Base-by-base conservation (phyloP, 306 rosid species). In the Vigna unguiculata region DNA sequence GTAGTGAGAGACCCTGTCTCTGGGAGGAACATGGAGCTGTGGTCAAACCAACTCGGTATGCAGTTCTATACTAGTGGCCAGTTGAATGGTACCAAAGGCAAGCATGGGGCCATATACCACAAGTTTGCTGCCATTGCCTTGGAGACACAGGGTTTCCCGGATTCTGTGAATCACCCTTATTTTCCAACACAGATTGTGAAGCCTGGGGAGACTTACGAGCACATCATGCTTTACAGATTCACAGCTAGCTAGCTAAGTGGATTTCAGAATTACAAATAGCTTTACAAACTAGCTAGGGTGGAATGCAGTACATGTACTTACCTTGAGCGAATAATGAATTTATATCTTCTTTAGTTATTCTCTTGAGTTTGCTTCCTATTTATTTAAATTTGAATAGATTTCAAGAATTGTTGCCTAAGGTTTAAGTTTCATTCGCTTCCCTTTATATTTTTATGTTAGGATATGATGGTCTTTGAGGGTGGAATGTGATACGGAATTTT, bases 141-240 rank as follows among this genome's bases (percentile, higher is more conserved):
- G 87, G 93, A 88, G 77, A 85, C 93, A 22, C 91, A 90, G 19
- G 95, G 92, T 2, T 91, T 86, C 40, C 94, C 92, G 0, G 87
- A 86, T 77, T 66, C 94, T 4, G 88, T 89, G 9, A 89, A 91
- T 54, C 30, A 66, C 14, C 88, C 83, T 0, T 63, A 75, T 43
- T 91, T 91, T 69, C 97, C 97, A 9, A 83, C 90, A 0, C 88
- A 86, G 75, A 80, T 86, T 67, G 83, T 91, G 15, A 58, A 71
- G 3, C 92, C 92, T 0, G 92, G 93, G 43, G 77, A 91, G 75
- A 81, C 15, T 38, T 89, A 87, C 16, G n/a, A 72, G 59, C 97
- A 89, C 69, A 17, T 15, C 25, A 86, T 91, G 97, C 77, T 89
- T 40, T 87, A 81, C 45, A 85, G 82, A 72, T 91, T 91, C 85